Percentiles rank a stretch among this genome's conserved stretches.
Conservation (phyloP, 2,329 filamentous ascomycete species). For the Talaromyces sp. region DNA sequence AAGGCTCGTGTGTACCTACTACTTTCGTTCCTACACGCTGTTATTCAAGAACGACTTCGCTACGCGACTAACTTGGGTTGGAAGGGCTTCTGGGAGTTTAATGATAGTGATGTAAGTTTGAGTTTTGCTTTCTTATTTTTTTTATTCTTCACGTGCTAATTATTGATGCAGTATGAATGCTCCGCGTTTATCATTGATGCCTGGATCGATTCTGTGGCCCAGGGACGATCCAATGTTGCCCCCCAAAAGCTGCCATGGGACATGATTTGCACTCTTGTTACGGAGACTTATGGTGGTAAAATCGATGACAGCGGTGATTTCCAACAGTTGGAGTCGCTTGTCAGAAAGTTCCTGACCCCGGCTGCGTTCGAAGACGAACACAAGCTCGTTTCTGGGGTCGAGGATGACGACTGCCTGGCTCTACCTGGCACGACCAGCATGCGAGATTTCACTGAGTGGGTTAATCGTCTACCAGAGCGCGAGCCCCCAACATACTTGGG, state of each 20-base stretch:
- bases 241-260: slow-evolving; percentile 95
- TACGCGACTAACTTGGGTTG: slow-evolving; percentile 93
- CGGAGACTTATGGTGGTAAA: slow-evolving; percentile 96
- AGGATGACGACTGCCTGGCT: slow-evolving; percentile 58
- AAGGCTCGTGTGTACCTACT: slow-evolving; percentile 84
- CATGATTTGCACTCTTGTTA: slow-evolving; percentile 84
- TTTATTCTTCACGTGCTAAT: slow-evolving; percentile 18
- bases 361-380: slow-evolving; percentile 90
- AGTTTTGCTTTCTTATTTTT: background rate
- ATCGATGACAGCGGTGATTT: slow-evolving; percentile 91
- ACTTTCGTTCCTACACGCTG: slow-evolving; percentile 89
- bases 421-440: slow-evolving; percentile 78
- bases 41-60: slow-evolving; percentile 88
- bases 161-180: slow-evolving; percentile 74
- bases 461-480: slow-evolving; percentile 84
- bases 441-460: slow-evolving; percentile 85
- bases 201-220: slow-evolving; percentile 80
- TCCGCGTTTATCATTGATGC: slow-evolving; percentile 92
- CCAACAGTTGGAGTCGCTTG: slow-evolving; percentile 65
- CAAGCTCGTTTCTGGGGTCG: slow-evolving; percentile 71
- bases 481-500: slow-evolving; percentile 95
- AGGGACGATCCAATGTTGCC: slow-evolving; percentile 85
- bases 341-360: slow-evolving; percentile 74
- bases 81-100: slow-evolving; percentile 99
- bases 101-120: slow-evolving; percentile 88